Evolutionary conservation across 495 filamentous ascomycete species (phyloP).

Genomic region (Friedmanniomyces endolithicus): DNA sequence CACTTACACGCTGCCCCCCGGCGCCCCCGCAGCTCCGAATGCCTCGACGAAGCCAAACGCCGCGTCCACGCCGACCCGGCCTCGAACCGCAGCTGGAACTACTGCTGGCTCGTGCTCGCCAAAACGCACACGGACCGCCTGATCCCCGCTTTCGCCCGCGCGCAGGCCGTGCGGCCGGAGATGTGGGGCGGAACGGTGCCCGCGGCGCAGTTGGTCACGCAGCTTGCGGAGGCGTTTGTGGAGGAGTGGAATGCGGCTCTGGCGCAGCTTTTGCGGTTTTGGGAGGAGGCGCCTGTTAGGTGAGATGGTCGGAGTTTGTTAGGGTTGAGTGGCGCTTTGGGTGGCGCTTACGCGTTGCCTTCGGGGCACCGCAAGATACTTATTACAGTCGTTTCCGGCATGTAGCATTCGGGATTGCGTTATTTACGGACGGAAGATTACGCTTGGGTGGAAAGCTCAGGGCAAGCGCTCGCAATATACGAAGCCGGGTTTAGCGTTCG

Average conservation of each 20-base stretch:
- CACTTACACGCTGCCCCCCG: not conserved
- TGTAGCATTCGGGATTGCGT: not conserved
- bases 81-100: conserved; percentile 61
- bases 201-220: conserved; percentile 38
- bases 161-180: conserved; percentile 48
- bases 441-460: too few relatives aligned
- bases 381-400: not conserved
- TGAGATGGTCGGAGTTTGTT: not conserved
- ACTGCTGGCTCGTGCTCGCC: conserved; percentile 59
- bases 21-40: conserved; percentile 40
- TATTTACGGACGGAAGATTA: not conserved
- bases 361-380: not conserved
- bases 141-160: conserved; percentile 46
- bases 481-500: too few relatives aligned
- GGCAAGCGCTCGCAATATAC: too few relatives aligned
- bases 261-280: conserved; percentile 55
- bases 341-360: not conserved
- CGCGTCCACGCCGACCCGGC: conserved; percentile 52
- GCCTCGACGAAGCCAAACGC: conserved; percentile 53
- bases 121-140: conserved; percentile 55
- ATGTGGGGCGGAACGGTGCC: conserved; percentile 62
- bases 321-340: not conserved
- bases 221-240: conserved; percentile 51
- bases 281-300: conserved; percentile 42
- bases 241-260: conserved; percentile 58